A percentile compares a stretch with the other conserved stretches of the same genome.
These are phyloP conservation scores for Colletotrichum spaethianum DNA, from an alignment of 2,329 filamentous ascomycete genomes.

Conservation along the genomic window DNA sequence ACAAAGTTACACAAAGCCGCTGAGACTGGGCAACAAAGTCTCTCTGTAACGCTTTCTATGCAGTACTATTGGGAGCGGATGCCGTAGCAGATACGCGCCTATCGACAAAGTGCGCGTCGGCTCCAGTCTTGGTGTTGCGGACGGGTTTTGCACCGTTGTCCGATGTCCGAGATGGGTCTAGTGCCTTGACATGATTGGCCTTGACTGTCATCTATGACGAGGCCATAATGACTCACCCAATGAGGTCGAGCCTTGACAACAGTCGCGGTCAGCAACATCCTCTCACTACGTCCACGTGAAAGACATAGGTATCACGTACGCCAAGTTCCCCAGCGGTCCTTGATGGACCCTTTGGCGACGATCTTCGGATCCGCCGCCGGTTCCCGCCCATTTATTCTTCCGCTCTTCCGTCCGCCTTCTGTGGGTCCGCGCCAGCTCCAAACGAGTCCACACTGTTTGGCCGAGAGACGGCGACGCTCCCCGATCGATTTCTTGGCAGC, in stretches of 20 bases:
- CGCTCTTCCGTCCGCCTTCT: slow-evolving; percentile 26
- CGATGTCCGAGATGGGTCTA: slow-evolving; percentile 41
- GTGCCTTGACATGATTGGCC: slow-evolving; percentile 2
- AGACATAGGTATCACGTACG: background rate
- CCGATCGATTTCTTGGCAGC: background rate
- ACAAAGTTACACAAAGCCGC: background rate
- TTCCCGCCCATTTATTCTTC: slow-evolving; percentile 8
- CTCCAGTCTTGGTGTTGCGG: slow-evolving; percentile 36
- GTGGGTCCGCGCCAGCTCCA: slow-evolving; percentile 16
- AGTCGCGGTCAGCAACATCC: background rate
- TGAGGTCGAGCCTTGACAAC: background rate
- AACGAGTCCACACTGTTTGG: background rate
- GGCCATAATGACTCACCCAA: slow-evolving; percentile 18
- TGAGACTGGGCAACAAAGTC: background rate
- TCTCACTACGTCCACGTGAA: background rate
- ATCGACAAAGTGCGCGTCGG: background rate
- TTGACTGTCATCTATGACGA: slow-evolving; percentile 14
- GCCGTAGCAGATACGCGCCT: slow-evolving; percentile 16
- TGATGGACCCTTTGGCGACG: background rate
- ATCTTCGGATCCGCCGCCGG: slow-evolving; percentile 13
- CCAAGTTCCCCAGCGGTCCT: slow-evolving; percentile 15
- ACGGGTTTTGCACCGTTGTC: slow-evolving; percentile 46
- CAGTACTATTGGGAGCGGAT: slow-evolving; percentile 3
- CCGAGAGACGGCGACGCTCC: slow-evolving; percentile 24
- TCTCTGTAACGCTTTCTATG: background rate